Conservation (phyloP, 495 filamentous ascomycete species). For the Xylaria telfairii region DNA sequence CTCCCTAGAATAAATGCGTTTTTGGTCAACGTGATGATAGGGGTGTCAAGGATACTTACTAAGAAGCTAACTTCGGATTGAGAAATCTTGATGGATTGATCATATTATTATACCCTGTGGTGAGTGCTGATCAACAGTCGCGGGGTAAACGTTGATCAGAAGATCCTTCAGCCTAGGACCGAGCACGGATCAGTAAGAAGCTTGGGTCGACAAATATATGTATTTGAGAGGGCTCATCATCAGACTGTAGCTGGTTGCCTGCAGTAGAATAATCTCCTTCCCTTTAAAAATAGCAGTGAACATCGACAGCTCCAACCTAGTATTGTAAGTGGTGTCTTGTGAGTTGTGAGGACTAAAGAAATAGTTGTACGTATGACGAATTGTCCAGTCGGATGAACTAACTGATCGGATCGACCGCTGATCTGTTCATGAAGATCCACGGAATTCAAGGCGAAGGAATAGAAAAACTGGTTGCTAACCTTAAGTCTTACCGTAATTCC, state of each 20-base stretch:
- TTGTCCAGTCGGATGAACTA: constrained; percentile 7
- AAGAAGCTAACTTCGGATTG: background rate
- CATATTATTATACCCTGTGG: background rate
- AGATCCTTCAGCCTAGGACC: background rate
- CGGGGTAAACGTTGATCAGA: constrained; percentile 5
- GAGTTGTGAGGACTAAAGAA: too few species aligned
- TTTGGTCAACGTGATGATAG: background rate
- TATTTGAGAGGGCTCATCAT: background rate
- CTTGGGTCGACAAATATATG: background rate
- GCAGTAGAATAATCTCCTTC: background rate
- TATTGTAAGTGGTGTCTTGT: too few species aligned
- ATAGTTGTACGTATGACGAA: too few species aligned
- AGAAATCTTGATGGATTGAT: background rate
- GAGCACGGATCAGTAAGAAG: background rate
- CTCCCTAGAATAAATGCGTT: background rate
- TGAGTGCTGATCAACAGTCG: constrained; percentile 15
- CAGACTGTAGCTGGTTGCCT: too few species aligned
- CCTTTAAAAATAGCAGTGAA: background rate
- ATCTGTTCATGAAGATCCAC: constrained; percentile 4
- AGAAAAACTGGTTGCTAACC: background rate
- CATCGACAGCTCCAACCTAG: background rate
- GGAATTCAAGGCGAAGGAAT: background rate
- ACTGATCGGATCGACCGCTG: constrained; percentile 9
- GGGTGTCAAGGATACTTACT: background rate
- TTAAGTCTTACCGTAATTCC: background rate